Evolutionary conservation across 371 early-diverging fungal genomes (phyloP).

Genomic region (Dichotomocladium elegans): DNA sequence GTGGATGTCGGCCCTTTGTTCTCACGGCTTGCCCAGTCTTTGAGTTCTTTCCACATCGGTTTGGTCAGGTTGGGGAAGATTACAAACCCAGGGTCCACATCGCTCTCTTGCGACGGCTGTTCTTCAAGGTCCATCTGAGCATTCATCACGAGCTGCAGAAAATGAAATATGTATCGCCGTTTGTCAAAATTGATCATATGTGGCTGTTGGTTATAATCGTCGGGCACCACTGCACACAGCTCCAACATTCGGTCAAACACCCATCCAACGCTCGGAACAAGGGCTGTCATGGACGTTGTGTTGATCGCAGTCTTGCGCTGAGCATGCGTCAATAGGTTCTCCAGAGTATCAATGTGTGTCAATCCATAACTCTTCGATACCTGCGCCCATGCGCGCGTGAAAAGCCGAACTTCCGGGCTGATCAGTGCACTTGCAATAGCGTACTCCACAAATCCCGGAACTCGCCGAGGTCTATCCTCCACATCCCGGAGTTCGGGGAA

Average conservation of each 20-base stretch:
- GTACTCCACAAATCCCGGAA: slow-evolving; percentile 78
- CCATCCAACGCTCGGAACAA: slow-evolving; percentile 55
- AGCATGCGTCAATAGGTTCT: slow-evolving; percentile 22
- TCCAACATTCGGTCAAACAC: slow-evolving; percentile 52
- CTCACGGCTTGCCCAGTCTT: slow-evolving; percentile 36
- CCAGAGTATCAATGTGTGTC: slow-evolving; percentile 59
- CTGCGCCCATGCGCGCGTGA: slow-evolving; percentile 67
- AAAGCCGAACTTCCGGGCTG: slow-evolving; percentile 74
- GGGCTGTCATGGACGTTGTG: background rate
- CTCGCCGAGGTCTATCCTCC: slow-evolving; percentile 15
- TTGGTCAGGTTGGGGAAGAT: slow-evolving; percentile 19
- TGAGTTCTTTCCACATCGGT: slow-evolving; percentile 29
- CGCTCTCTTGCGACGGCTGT: slow-evolving; percentile 3
- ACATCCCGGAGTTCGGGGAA: slow-evolving; percentile 29
- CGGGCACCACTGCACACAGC: slow-evolving; percentile 40
- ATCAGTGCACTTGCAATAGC: slow-evolving; percentile 73
- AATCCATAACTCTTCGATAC: slow-evolving; percentile 46
- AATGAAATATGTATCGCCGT: slow-evolving; percentile 59
- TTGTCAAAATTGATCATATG: slow-evolving; percentile 69
- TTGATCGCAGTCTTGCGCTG: background rate
- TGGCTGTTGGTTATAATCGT: slow-evolving; percentile 36
- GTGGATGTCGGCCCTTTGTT: slow-evolving; percentile 24
- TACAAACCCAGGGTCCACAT: slow-evolving; percentile 13
- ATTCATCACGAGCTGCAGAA: slow-evolving; percentile 53
- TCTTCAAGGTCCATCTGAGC: slow-evolving; percentile 31